These are phyloP conservation scores for Pseudotsuga menziesii DNA, from an alignment of 75 land plant genomes.

Conservation along the genomic window DNA sequence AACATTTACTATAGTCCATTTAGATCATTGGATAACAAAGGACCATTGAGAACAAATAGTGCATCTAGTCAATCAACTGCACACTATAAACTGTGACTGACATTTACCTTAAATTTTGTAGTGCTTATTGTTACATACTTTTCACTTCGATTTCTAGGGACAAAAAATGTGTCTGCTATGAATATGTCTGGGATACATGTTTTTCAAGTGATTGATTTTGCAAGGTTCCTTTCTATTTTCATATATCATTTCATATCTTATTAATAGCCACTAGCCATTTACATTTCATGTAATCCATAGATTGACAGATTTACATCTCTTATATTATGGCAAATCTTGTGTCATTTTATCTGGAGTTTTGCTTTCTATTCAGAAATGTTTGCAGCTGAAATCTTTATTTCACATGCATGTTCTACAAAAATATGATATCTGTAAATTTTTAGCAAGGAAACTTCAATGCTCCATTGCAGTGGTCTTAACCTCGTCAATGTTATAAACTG, in stretches of 20 bases:
- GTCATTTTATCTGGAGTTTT: not conserved
- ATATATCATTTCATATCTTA: too few relatives aligned
- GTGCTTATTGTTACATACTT: not conserved
- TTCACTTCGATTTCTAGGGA: not conserved
- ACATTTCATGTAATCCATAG: not conserved
- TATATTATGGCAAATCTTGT: not conserved
- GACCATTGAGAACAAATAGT: not conserved
- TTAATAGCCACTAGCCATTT: not conserved
- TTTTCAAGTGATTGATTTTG: not conserved
- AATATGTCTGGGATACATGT: not conserved
- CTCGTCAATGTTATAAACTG: not conserved
- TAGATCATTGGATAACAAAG: too few relatives aligned
- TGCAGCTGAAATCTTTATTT: not conserved
- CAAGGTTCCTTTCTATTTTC: not conserved
- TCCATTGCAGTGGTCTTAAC: not conserved
- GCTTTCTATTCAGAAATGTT: not conserved
- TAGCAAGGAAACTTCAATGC: too few relatives aligned
- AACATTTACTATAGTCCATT: too few relatives aligned
- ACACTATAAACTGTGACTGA: not conserved
- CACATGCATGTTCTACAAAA: not conserved
- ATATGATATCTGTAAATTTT: not conserved
- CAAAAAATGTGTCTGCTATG: not conserved
- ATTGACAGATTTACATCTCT: not conserved
- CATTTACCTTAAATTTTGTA: not conserved
- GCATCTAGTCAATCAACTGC: not conserved